Base-by-base conservation (phyloP, 163 green algal species). In the Scenedesmus sp. region DNA sequence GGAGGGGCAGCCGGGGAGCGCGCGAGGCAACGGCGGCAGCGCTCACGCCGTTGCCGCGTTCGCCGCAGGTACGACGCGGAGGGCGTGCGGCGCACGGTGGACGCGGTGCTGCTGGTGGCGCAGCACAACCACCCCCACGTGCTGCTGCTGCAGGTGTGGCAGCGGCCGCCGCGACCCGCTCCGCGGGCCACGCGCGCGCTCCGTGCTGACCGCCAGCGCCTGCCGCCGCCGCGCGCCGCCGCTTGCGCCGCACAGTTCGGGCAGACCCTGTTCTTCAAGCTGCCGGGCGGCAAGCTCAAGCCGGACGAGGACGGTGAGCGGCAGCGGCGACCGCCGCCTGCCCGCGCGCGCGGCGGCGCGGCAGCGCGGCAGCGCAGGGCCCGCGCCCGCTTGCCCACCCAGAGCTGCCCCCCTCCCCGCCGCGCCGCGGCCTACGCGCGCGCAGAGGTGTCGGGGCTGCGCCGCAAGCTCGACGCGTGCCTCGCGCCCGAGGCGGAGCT, bases 51-150 rank as follows among this genome's bases (percentile, higher is more conserved):
- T 53, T 24, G 24, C 60, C 33, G 0, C 64, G 28, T n/a, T n/a
- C n/a, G 14, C 28, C 33, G 73, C 33, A 15, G 85, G 73, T 97
- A 95, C 78, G 85, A 87, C 26, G 85, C 84, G 18, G 88, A 97
- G 47, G 95, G 95, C 45, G 77, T 93, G 71, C 84, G 94, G 22
- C 86, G 91, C 4, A 93, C 89, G 4, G 95, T 98, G 29, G 94
- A 98, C 33, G 94, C 85, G 11, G 84, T 98, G 9, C 42, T 97
- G 34, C 56, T 96, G 28, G 94, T 98, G 48, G 91, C 96, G 53
- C 84, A 97, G 67, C 96, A 99, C 91, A 94, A 92, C 65, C 92
- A 97, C 79, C 94, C 95, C 17, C 96, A 99, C 80, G 85, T 91
- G 20, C 63, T 93, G 20, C 72, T 93, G 36, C 87, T 98, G 54